phyloP scores from a whole-genome alignment of 805 yeast genomes.

The Jamesozyma jinghongensis region DNA sequence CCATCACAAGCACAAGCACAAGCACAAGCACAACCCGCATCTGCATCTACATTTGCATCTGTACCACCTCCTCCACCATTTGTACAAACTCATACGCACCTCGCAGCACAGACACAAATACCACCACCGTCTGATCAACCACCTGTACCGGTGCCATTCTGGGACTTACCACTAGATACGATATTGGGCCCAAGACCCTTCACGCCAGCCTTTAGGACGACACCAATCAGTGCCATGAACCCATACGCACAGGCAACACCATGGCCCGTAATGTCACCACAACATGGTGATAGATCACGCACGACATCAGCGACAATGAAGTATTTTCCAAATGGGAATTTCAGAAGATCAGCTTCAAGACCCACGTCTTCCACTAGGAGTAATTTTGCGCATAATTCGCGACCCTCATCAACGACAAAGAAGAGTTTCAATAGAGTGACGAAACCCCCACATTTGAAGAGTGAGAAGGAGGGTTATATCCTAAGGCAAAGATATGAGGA shows the following conservation, averaged over 20 bases:
- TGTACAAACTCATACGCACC: no score
- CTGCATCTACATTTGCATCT: no score
- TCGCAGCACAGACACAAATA: no score
- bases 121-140: conserved; percentile 3
- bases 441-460: no score
- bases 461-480: no score
- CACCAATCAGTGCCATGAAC: conserved; percentile 13
- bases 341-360: conserved; percentile 2
- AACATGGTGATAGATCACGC: not conserved
- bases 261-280: not conserved
- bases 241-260: conserved; percentile 7
- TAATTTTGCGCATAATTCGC: conserved; percentile 2
- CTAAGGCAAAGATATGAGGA: no score
- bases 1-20: not conserved
- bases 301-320: conserved; percentile 1
- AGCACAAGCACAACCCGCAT: no score
- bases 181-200: conserved; percentile 8
- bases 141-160: no score
- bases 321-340: not conserved
- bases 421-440: no score
- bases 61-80: conserved; percentile 4
- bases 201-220: conserved; percentile 14
- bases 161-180: conserved; percentile 2
- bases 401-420: not conserved
- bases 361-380: conserved; percentile 11